Conservation (phyloP, 1,284 basidiomycete species). For the Trichosporon coremiiforme region DNA sequence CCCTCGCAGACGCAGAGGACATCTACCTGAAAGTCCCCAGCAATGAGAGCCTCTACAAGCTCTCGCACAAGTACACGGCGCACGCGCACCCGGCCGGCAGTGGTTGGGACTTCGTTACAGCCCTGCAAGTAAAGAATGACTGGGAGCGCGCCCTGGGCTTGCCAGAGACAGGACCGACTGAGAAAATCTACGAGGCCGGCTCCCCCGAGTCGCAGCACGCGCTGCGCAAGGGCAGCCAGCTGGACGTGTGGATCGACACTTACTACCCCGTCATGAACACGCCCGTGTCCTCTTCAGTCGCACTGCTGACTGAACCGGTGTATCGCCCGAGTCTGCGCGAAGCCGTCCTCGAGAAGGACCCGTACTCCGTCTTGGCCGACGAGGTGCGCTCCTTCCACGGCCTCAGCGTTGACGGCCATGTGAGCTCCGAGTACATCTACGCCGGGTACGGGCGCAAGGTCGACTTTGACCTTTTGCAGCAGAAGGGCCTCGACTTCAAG, state of each 20-base stretch:
- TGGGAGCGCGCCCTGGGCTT: conserved; percentile 54
- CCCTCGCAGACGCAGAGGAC: conserved; percentile 48
- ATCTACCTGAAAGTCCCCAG: conserved; percentile 51
- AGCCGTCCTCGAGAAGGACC: conserved; percentile 58
- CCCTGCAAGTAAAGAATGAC: conserved; percentile 54
- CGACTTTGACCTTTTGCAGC: conserved; percentile 70
- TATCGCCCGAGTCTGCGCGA: conserved; percentile 59
- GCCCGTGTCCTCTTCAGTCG: conserved; percentile 61
- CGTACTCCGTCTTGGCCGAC: conserved; percentile 55
- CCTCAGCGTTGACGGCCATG: conserved; percentile 51
- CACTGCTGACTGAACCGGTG: conserved; percentile 47
- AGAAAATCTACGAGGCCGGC: conserved; percentile 55
- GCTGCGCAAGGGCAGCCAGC: conserved; percentile 31
- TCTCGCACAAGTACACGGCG: conserved; percentile 49
- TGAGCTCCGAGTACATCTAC: conserved; percentile 70
- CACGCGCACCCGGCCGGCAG: conserved; percentile 53
- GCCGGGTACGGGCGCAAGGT: conserved; percentile 78
- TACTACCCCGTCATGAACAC: conserved; percentile 84
- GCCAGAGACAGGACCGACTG: conserved; percentile 44
- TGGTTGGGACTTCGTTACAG: conserved; percentile 53
- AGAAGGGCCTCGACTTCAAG: conserved; percentile 68
- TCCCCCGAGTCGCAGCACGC: conserved; percentile 40
- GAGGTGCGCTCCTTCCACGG: conserved; percentile 57
- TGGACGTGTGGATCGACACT: conserved; percentile 56
- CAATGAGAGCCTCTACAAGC: conserved; percentile 45